A percentile compares a stretch with the other conserved stretches of the same genome.
phyloP scores from a whole-genome alignment of 495 filamentous ascomycete genomes.

The Thermochaetoides thermophila region DNA sequence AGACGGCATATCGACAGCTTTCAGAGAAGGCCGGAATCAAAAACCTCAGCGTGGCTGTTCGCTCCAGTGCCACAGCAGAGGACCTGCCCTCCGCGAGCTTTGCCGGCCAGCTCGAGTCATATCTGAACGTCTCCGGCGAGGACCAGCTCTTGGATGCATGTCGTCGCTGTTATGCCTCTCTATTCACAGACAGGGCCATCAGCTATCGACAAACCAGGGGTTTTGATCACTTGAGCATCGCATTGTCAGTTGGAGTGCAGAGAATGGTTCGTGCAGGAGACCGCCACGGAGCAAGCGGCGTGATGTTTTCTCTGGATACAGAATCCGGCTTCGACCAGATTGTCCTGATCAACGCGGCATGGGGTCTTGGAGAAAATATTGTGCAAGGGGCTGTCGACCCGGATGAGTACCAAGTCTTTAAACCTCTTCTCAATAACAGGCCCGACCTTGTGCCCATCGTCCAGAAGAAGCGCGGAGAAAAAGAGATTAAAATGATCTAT shows the following conservation, averaged over 20 bases:
- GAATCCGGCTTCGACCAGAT: conserved; percentile 23
- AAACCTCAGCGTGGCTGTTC: conserved; percentile 20
- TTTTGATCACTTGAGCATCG: conserved; percentile 20
- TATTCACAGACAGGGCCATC: conserved; percentile 24
- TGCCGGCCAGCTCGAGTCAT: conserved; percentile 24
- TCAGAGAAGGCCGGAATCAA: conserved; percentile 2
- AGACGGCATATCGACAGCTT: conserved; percentile 7
- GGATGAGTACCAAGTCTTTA: conserved; percentile 27
- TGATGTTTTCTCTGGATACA: conserved; percentile 27
- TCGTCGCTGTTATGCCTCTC: conserved; percentile 20
- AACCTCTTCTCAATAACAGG: conserved; percentile 13
- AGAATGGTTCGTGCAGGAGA: conserved; percentile 24
- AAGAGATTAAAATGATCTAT: conserved; percentile 13
- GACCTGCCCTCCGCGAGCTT: conserved; percentile 26
- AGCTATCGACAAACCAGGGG: conserved; percentile 23
- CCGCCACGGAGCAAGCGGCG: conserved; percentile 19
- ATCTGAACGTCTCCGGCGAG: conserved; percentile 16
- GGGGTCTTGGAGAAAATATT: conserved; percentile 25
- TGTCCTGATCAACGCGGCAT: conserved; percentile 24
- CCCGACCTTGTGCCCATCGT: conserved; percentile 10
- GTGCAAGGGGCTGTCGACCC: conserved; percentile 25
- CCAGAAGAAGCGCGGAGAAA: conserved; percentile 13
- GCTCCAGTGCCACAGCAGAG: conserved; percentile 25
- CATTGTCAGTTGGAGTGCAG: conserved; percentile 23
- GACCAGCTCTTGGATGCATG: conserved; percentile 16